Evolutionary conservation across 495 filamentous ascomycete genomes (phyloP), one percentile per base, ranked within the genome.

Genomic region (Cairneyella variabilis): DNA sequence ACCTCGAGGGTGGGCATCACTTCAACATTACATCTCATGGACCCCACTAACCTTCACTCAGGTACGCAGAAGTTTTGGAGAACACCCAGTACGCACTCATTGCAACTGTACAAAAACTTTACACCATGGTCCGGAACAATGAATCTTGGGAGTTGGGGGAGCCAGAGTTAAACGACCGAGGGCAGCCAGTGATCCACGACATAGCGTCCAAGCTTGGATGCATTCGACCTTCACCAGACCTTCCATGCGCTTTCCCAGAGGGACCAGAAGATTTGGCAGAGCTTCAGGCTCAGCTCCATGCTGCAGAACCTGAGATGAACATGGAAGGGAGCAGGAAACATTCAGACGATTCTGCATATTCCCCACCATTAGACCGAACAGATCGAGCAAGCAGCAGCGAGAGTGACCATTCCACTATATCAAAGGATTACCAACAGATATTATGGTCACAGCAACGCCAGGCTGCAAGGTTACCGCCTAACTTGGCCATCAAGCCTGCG

Each of bases 51-150:
- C 28, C 16, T n/a, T 39, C 39, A 18, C 34, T 8, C 42, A 78
- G 76, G 40, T 81, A 81, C 50, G 78, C 78, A 36, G 78, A 81
- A 60, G 76, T 81, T 42, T 54, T 81, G 4, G 78, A 81, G 49
- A 80, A 80, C 56, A 78, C 76, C 1, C 76, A 80, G 57, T 80
- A 77, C 55, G 76, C 73, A 27, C 65, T 81, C 41, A 75, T 78
- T 30, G 73, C 75, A 18, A 80, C 78, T 16, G 76, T 81, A 1
- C 76, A 79, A 59, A 81, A 80, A 62, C 70, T 81, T 32, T 81
- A 81, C 60, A 64, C 69, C 21, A 81, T 81, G 78, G 70, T 81
- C 17, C 72, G 76, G 55, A 78, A 69, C 50, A 62, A 66, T n/a
- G 73, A 80, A 54, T 50, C 65, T 3, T 81, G 78, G 78, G 75